A percentile compares a stretch with the other conserved stretches of the same genome.
Conservation (phyloP, 1,284 basidiomycete genomes). For the Inonotus hispidus region DNA sequence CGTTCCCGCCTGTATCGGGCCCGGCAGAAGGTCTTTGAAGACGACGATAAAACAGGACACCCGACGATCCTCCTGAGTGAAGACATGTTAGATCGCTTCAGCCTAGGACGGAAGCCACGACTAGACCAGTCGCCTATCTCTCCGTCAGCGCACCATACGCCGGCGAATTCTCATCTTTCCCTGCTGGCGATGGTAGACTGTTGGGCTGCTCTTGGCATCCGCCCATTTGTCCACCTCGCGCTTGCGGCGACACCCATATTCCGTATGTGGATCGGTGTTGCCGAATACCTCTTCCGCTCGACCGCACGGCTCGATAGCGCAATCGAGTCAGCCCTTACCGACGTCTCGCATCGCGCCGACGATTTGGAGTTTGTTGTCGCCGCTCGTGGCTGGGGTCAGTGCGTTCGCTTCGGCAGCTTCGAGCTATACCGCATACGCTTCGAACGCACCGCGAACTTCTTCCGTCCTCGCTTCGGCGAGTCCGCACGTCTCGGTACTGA, state of each 20-base stretch:
- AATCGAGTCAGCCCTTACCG: conserved; percentile 72
- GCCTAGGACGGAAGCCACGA: conserved; percentile 53
- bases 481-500: conserved; percentile 76
- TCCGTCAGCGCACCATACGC: conserved; percentile 13
- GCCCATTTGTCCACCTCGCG: conserved; percentile 88
- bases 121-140: conserved; percentile 17
- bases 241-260: conserved; percentile 97
- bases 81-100: conserved; percentile 85
- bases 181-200: conserved; percentile 99
- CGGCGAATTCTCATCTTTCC: conserved; percentile 87
- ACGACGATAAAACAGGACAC: conserved; percentile 24
- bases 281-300: conserved; percentile 88
- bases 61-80: conserved; percentile 83
- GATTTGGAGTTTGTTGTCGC: conserved; percentile 95
- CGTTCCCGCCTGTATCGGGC: conserved; percentile 73
- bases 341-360: conserved; percentile 81
- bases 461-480: conserved; percentile 85
- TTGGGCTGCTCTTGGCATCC: conserved; percentile 85
- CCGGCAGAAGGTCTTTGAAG: conserved; percentile 70
- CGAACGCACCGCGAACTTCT: conserved; percentile 77
- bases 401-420: conserved; percentile 89
- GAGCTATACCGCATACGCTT: conserved; percentile 85
- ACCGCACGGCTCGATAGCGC: conserved; percentile 60
- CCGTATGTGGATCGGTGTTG: conserved; percentile 95
- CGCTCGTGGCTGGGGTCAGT: conserved; percentile 95